phyloP scores from a whole-genome alignment of 2,329 filamentous ascomycete species.

The Apiospora arundinis region DNA sequence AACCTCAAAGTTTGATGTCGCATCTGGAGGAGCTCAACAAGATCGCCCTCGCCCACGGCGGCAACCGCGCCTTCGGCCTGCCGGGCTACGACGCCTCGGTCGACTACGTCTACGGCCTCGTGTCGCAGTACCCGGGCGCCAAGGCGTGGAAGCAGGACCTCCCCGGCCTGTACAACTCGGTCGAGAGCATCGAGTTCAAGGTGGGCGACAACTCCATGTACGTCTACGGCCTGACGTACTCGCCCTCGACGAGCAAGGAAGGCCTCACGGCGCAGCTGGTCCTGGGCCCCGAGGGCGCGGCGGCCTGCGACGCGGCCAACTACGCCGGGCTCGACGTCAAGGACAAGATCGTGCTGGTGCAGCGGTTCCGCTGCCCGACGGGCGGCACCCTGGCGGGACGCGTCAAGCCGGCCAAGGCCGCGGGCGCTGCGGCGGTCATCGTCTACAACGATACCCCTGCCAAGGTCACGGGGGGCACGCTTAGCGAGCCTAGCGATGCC shows the following conservation, averaged over 20 bases:
- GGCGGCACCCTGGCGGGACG: conserved; percentile 47
- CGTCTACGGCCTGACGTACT: conserved; percentile 52
- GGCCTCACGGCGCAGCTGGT: conserved; percentile 49
- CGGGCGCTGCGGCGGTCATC: conserved; percentile 48
- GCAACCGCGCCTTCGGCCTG: conserved; percentile 59
- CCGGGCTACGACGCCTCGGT: conserved; percentile 57
- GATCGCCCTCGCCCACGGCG: conserved; percentile 55
- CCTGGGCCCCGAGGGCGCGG: conserved; percentile 45
- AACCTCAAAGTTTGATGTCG: conserved; percentile 45
- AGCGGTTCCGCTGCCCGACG: conserved; percentile 48
- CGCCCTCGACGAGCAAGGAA: conserved; percentile 52
- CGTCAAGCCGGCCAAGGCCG: conserved; percentile 43
- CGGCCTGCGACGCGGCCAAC: conserved; percentile 44
- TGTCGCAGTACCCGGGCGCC: conserved; percentile 46
- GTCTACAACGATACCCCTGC: conserved; percentile 47
- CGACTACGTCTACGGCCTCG: conserved; percentile 54
- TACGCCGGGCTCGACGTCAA: conserved; percentile 46
- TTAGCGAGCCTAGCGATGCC: conserved; percentile 44
- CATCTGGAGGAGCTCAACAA: conserved; percentile 54
- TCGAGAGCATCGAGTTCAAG: conserved; percentile 48
- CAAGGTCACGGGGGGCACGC: conserved; percentile 46
- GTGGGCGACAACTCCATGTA: conserved; percentile 41
- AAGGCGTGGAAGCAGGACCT: conserved; percentile 56
- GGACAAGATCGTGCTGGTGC: conserved; percentile 48
- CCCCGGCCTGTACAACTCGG: conserved; percentile 48